Conservation (phyloP, 108 stramenopile genomes). For the Cylindrotheca fusiformis region DNA sequence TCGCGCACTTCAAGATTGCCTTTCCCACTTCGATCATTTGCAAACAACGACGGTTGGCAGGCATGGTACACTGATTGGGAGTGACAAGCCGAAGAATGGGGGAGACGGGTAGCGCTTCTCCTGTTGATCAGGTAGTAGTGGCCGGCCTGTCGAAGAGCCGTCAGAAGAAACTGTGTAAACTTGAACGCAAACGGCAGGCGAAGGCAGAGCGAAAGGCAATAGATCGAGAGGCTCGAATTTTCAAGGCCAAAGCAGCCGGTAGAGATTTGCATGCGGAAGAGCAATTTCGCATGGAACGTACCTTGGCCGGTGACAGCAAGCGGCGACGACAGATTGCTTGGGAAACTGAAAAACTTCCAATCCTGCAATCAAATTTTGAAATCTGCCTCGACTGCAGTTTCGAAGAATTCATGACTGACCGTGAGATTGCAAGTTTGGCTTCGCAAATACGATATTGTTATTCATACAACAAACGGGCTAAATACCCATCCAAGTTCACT, state of each 20-base stretch:
- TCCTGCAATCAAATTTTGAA: constrained; percentile 16
- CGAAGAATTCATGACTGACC: constrained; percentile 58
- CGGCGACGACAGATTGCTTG: constrained; percentile 11
- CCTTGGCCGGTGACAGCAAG: constrained; percentile 36
- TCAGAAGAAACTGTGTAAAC: constrained; percentile 48
- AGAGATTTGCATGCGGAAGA: constrained; percentile 74
- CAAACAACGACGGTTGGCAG: too few relatives aligned
- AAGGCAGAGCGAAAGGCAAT: constrained; percentile 45
- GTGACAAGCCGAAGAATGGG: too few relatives aligned
- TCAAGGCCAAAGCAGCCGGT: constrained; percentile 58
- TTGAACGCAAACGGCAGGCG: constrained; percentile 37
- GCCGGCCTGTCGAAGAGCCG: constrained; percentile 77
- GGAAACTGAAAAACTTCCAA: constrained; percentile 12
- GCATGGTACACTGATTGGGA: too few relatives aligned
- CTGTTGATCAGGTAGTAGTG: too few relatives aligned
- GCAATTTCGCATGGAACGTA: constrained; percentile 22
- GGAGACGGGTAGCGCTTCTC: too few relatives aligned
- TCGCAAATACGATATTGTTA: constrained; percentile 72
- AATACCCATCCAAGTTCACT: constrained; percentile 46
- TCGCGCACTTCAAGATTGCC: too few relatives aligned
- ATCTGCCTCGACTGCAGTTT: constrained; percentile 76
- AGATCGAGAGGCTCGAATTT: constrained; percentile 34
- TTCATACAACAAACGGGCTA: constrained; percentile 47
- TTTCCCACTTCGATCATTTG: too few relatives aligned
- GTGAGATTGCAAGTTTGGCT: constrained; percentile 62